Percentiles rank a stretch among this genome's conserved stretches.
Evolutionary conservation across 2,329 filamentous ascomycete species (phyloP).

Genomic region (Acrodontium crateriforme): DNA sequence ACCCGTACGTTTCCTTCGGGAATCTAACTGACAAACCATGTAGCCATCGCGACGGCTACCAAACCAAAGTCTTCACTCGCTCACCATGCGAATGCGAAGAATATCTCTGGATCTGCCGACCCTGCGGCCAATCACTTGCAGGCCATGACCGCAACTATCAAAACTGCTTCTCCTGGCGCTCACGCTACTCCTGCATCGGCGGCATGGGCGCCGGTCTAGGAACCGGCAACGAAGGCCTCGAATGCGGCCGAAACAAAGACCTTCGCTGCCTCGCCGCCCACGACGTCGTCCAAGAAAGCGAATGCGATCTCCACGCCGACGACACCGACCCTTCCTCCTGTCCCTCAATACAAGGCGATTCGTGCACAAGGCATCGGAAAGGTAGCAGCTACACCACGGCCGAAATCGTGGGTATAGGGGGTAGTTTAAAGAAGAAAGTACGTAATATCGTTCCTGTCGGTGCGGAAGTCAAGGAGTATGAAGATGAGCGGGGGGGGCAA

Average conservation of each 20-base stretch:
- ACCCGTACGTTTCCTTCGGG: no score
- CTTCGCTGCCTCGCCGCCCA: constrained; percentile 56
- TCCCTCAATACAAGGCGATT: constrained; percentile 16
- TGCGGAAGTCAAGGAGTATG: constrained; percentile 72
- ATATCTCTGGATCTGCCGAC: constrained; percentile 71
- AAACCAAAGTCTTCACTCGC: constrained; percentile 1
- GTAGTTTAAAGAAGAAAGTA: constrained; percentile 75
- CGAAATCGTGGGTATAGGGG: constrained; percentile 84
- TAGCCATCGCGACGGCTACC: neutral
- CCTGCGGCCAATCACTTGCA: constrained; percentile 61
- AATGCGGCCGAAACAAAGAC: constrained; percentile 59
- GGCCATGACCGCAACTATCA: constrained; percentile 44
- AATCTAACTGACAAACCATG: no score
- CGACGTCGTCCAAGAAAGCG: constrained; percentile 69
- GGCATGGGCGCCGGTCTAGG: constrained; percentile 77
- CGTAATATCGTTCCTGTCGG: constrained; percentile 39
- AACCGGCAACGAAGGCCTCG: constrained; percentile 75
- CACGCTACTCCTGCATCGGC: constrained; percentile 64
- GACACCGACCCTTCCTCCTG: constrained; percentile 43
- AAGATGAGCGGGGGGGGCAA: constrained; percentile 58
- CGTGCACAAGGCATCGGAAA: constrained; percentile 30
- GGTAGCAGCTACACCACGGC: constrained; percentile 68
- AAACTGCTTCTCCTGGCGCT: constrained; percentile 78
- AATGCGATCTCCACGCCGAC: constrained; percentile 69
- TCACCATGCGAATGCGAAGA: constrained; percentile 43